Conservation (phyloP, 2,329 filamentous ascomycete species). For the Pestalotiopsis fici region DNA sequence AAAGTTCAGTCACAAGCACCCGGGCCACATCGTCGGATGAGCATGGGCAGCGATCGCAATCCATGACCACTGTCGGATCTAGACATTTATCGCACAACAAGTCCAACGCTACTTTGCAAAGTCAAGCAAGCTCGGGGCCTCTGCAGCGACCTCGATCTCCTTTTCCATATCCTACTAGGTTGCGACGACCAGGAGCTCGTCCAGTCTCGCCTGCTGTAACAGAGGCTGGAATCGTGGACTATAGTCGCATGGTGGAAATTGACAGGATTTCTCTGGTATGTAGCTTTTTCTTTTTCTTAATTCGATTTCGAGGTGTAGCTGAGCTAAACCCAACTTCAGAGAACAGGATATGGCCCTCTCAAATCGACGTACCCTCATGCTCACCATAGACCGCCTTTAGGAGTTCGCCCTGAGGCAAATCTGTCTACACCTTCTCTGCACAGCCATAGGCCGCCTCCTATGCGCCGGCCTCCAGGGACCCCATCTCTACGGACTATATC, state of each 20-base stretch:
- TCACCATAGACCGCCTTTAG: conserved; percentile 37
- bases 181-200: conserved; percentile 54
- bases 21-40: conserved; percentile 44
- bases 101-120: conserved; percentile 49
- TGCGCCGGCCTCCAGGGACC: conserved; percentile 20
- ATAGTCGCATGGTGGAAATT: conserved; percentile 51
- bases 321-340: conserved; percentile 30
- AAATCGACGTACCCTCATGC: conserved; percentile 37
- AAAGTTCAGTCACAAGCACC: conserved; percentile 43
- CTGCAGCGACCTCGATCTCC: conserved; percentile 58
- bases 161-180: conserved; percentile 58
- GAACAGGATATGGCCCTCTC: conserved; percentile 44
- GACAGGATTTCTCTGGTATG: conserved; percentile 48
- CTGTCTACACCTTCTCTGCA: conserved; percentile 41
- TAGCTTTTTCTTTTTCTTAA: conserved; percentile 8
- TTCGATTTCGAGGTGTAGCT: too few species aligned
- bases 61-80: conserved; percentile 54
- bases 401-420: conserved; percentile 40
- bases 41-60: conserved; percentile 50
- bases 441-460: conserved; percentile 17
- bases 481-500: conserved; percentile 32
- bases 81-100: conserved; percentile 46
- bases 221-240: conserved; percentile 48
- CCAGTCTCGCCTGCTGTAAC: conserved; percentile 51
- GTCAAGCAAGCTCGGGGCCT: conserved; percentile 40